Base-by-base conservation (phyloP, 495 filamentous ascomycete species). In the Lasiosphaeria ovina region DNA sequence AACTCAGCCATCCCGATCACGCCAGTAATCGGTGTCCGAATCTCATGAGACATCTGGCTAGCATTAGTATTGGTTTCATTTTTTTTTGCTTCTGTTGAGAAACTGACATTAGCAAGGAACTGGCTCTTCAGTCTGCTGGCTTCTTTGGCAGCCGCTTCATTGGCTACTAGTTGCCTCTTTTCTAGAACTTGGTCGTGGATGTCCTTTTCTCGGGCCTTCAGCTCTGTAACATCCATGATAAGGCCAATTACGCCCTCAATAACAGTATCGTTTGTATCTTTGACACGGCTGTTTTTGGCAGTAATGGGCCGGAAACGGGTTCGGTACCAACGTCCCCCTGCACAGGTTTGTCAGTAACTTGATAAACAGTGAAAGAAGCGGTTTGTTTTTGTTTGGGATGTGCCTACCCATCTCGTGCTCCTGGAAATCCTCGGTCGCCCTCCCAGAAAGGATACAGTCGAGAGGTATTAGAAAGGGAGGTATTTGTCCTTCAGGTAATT, bases 41-140 rank as follows among this genome's bases (percentile, higher is more conserved):
- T 91, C 72, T 96, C 92, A 72, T 96, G 92, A 31, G 85, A 89
- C 90, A 96, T 96, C 74, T 89, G 50, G 6, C 24, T 11, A 31
- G 1, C 3, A 8, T 65, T 8, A 51, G 48, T 33, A 38, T 31
- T 14, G n/a, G 34, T 24, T 32, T 36, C 32, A 9, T n/a, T 24
- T 16, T 31, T 40, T 17, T 35, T 47, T n/a, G 14, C 7, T 35
- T 32, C 32, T 40, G 14, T n/a, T 44, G 6, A 33, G 10, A 8
- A 1, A 57, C 75, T 58, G 50, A 78, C 76, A 58, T 85, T 87
- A 3, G 85, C 85, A n/a, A 88, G 72, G 68, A 88, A 88, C 62
- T 87, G 85, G 61, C 77, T 83, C 71, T 89, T 89, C 34, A 91
- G 77, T 62, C 83, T 76, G 61, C 83, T 87, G 9, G 87, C 87